Base-by-base conservation (phyloP, 169 alveolate genomes). In the Cystoisospora suis region DNA sequence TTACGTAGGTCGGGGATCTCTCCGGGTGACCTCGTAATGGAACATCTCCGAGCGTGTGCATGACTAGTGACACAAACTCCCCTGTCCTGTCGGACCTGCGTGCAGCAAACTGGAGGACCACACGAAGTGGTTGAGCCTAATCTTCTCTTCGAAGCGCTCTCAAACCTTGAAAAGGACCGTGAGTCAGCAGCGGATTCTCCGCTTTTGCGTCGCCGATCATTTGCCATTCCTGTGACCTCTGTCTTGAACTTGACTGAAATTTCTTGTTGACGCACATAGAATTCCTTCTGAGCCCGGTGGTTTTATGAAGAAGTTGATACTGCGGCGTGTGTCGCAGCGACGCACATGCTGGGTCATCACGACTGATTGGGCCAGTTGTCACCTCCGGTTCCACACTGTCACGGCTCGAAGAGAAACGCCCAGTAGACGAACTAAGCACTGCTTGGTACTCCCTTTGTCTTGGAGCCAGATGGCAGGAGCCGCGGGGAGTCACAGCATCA, bases 81-180 rank as follows among this genome's bases (percentile, higher is more conserved):
- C n/a, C n/a, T n/a, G n/a, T n/a, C n/a, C n/a, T n/a, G n/a, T n/a
- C n/a, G n/a, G n/a, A 23, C 23, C 29, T 53, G 65, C 23, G 65
- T 53, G 6, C 83, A 72, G 83, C 47, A 72, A 72, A 72, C 83
- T 38, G 83, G 83, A 0, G 83, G 83, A 4, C 46, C 9, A 6
- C 53, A 72, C 56, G 83, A 72, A 72, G 32, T 72, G 58, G 56
- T 72, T 29, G 83, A 72, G 32, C 83, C 83, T 56, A 72, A 72
- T 56, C 20, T 72, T 46, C 56, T 72, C 12, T 72, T 72, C 32
- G 58, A 72, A 38, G 56, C 83, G 12, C 46, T 72, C 32, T 15
- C 83, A 7, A 34, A 40, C 83, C 83, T 72, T 38, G 83, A 72
- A 53, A 72, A 72, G 32, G 83, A 72, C 34, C 83, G 83, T 72